Base-by-base conservation (phyloP, 768 basidiomycete species). In the Boletus sp. region DNA sequence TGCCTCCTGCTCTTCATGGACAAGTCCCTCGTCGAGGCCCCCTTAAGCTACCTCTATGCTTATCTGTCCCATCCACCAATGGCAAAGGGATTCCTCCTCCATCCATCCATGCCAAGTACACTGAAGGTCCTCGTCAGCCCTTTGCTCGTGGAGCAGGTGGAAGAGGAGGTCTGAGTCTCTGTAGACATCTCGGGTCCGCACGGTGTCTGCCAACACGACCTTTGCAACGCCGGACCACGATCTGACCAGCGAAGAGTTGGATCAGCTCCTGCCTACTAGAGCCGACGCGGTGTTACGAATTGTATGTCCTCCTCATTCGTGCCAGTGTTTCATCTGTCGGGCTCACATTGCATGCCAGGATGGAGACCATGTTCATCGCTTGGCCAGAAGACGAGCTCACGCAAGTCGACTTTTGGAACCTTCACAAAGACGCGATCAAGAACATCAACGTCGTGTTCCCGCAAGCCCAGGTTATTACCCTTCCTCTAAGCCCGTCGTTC, bases 381-480 rank as follows among this genome's bases (percentile, higher is more conserved):
- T 86, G 87, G 58, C 71, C 86, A 2, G 85, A 89, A 4, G 84
- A 88, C 5, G 90, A 94, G 66, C 76, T 98, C 46, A 94, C 92
- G 1, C 97, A 98, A 71, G 93, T 96, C 35, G 87, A 92, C 54
- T 92, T 99, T 66, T 99, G 96, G 95, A 92, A 84, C 55, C 80
- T 94, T 12, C 98, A 99, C 75, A 87, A 89, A 59, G 89, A 90
- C 56, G 83, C 97, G 49, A 98, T 99, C 71, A 95, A 96, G 73
- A 91, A 90, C 59, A 91, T 95, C 58, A 92, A 84, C 48, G 75
- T 83, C 10, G 89, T 94, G 29, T 96, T 94, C 65, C 88, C 92
- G 7, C 82, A 85, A 48, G 93, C 94, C 0, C 84, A 86, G 62
- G 93, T 95, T 1, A 92, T 92, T 85, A 91, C 95, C 18, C 78